Conservation (phyloP, 1,284 basidiomycete genomes). For the Pseudozyma pruni region DNA sequence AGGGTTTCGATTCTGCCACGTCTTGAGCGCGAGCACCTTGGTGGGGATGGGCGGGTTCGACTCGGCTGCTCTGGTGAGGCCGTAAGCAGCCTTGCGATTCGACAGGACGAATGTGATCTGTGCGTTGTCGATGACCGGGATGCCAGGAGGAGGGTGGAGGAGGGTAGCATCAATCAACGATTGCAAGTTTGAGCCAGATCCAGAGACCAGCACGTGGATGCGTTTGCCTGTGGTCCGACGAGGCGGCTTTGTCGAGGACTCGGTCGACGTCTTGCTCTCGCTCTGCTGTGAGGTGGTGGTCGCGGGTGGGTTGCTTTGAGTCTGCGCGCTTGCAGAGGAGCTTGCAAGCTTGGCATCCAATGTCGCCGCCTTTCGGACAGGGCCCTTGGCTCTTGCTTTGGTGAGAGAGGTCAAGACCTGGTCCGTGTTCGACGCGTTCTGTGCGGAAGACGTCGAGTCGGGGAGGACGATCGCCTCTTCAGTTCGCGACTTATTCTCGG, state of each 20-base stretch:
- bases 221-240: constrained; percentile 55
- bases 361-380: constrained; percentile 16
- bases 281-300: background rate
- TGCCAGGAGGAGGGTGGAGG: constrained; percentile 71
- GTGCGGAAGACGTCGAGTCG: background rate
- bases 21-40: constrained; percentile 83
- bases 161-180: constrained; percentile 89
- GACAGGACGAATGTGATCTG: constrained; percentile 86
- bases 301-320: constrained; percentile 5
- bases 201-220: constrained; percentile 66
- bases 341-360: constrained; percentile 10
- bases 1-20: constrained; percentile 78
- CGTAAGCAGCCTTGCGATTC: constrained; percentile 90
- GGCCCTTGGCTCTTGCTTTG: constrained; percentile 27
- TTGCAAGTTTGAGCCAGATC: constrained; percentile 84
- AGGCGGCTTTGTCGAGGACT: constrained; percentile 19
- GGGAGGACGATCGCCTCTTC: constrained; percentile 20
- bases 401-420: constrained; percentile 35
- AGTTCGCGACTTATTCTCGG: constrained; percentile 16
- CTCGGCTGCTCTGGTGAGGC: constrained; percentile 81
- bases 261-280: constrained; percentile 2
- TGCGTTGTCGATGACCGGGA: constrained; percentile 69
- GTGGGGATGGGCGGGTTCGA: constrained; percentile 80
- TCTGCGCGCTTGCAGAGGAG: background rate
- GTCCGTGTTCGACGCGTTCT: constrained; percentile 4